Evolutionary conservation across 345 rosid genomes (phyloP).

Genomic region (Eucalyptus regnans): DNA sequence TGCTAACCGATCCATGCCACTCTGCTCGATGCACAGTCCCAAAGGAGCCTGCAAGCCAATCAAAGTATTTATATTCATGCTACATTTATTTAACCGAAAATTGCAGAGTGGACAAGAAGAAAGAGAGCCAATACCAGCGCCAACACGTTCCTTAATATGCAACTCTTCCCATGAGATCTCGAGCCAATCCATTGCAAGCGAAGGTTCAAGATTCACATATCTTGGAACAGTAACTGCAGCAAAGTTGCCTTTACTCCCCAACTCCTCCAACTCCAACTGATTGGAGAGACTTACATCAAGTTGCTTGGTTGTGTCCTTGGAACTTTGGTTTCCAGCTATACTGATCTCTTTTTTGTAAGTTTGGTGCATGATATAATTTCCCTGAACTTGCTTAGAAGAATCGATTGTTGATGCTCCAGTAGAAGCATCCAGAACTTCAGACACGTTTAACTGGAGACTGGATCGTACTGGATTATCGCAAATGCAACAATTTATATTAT

Average conservation of each 20-base stretch:
- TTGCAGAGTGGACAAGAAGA: neutral
- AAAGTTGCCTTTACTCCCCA: conserved; percentile 22
- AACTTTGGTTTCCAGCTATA: conserved; percentile 12
- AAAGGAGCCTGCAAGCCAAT: conserved; percentile 60
- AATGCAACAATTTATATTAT: neutral
- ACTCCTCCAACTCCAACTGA: conserved; percentile 20
- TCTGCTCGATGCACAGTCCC: conserved; percentile 99
- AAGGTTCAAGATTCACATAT: conserved; percentile 75
- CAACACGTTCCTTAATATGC: conserved; percentile 86
- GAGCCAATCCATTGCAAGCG: conserved; percentile 97
- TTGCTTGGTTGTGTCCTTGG: conserved; percentile 14
- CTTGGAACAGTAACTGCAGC: conserved; percentile 32
- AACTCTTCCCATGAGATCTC: conserved; percentile 91
- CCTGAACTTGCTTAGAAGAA: conserved; percentile 9
- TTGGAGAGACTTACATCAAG: conserved; percentile 11
- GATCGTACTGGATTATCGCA: neutral
- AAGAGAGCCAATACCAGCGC: conserved; percentile 58
- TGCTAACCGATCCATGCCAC: conserved; percentile 96
- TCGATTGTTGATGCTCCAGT: conserved; percentile 6
- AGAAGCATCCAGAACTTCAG: conserved; percentile 7
- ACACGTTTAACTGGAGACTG: neutral
- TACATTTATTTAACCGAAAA: neutral
- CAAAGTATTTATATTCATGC: neutral
- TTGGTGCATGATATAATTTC: conserved; percentile 3
- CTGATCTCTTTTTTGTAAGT: conserved; percentile 22